Evolutionary conservation across 169 alveolate species (phyloP), one percentile per base, ranked within the genome.

Genomic region (Eimeria acervulina): DNA sequence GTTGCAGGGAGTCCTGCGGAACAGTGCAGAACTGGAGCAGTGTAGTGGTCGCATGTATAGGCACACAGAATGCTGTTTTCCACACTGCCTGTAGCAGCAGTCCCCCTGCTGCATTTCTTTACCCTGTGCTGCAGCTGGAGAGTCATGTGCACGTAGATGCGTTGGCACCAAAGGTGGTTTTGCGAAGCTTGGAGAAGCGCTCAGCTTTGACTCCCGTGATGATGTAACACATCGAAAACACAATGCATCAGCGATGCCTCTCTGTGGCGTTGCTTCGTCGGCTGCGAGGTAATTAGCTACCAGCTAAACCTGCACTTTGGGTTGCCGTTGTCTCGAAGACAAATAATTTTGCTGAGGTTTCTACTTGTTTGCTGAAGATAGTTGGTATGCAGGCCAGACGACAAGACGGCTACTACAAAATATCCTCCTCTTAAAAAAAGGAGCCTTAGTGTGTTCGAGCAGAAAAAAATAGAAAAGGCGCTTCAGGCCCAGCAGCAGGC

Each of bases 381-480:
- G 88, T 21, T 78, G 63, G 63, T 42, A 8, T 87, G 93, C 93
- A 87, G 93, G 52, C 78, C 81, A 33, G 93, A 59, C 38, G 83
- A 38, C 36, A 19, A 68, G 23, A 26, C 78, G 40, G 81, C 61
- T 23, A 17, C 44, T 33, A 8, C 59, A 38, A 44, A 52, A 23
- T 19, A 61, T 42, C 63, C 83, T 61, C 81, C 81, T 17, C 78
- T 59, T 0, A 40, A n/a, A 42, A 55, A 26, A 36, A 94, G 94
- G 21, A 93, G 85, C 47, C 94, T 93, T 44, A 93, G 94, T 66
- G 78, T 61, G 28, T 81, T 83, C 42, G 96, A 93, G 89, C 94
- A 68, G 89, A 81, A 68, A 40, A 93, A 89, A 61, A 88, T 93
- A 10, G 91, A 89, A 66, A 74, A 59, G 33, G 74, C 96, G 1